Evolutionary conservation across 2,329 filamentous ascomycete species (phyloP).

Genomic region (Pseudomassariella vexata): DNA sequence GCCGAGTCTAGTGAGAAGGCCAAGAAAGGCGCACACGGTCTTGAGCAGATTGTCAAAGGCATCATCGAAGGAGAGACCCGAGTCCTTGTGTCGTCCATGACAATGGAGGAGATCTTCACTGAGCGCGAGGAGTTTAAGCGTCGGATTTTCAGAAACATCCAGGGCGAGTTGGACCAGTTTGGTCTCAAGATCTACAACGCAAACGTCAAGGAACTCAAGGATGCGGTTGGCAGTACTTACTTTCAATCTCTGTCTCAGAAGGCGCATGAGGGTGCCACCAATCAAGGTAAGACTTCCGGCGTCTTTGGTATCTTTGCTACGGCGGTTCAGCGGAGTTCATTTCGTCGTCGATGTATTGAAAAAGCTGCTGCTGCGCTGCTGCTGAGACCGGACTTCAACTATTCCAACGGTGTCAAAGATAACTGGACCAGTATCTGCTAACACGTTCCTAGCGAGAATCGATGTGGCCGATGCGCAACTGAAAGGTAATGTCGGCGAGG

Average conservation of each 20-base stretch:
- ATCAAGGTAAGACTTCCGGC: slow-evolving; percentile 70
- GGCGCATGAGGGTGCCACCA: slow-evolving; percentile 78
- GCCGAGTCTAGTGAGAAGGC: slow-evolving; percentile 51
- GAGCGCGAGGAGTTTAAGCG: slow-evolving; percentile 72
- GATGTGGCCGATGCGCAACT: slow-evolving; percentile 61
- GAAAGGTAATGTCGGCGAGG: slow-evolving; percentile 69
- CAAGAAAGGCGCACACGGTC: slow-evolving; percentile 46
- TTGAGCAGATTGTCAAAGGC: slow-evolving; percentile 81
- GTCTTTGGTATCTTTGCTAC: no score
- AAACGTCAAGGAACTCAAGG: slow-evolving; percentile 80
- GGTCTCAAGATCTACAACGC: slow-evolving; percentile 70
- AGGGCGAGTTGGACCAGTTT: slow-evolving; percentile 74
- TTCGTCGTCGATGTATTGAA: no score
- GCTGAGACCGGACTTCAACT: no score
- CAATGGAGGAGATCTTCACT: slow-evolving; percentile 87
- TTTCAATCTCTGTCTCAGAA: slow-evolving; percentile 78
- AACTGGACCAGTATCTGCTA: no score
- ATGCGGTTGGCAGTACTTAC: slow-evolving; percentile 76
- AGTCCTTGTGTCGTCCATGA: slow-evolving; percentile 79
- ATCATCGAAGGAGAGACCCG: slow-evolving; percentile 87
- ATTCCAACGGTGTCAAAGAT: no score
- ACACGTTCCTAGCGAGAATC: no score
- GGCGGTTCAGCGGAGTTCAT: no score
- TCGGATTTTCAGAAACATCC: slow-evolving; percentile 69
- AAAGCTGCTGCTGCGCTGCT: no score